These are phyloP conservation scores for Podospora pseudoanserina DNA, from an alignment of 495 filamentous ascomycete genomes.

Conservation along the genomic window DNA sequence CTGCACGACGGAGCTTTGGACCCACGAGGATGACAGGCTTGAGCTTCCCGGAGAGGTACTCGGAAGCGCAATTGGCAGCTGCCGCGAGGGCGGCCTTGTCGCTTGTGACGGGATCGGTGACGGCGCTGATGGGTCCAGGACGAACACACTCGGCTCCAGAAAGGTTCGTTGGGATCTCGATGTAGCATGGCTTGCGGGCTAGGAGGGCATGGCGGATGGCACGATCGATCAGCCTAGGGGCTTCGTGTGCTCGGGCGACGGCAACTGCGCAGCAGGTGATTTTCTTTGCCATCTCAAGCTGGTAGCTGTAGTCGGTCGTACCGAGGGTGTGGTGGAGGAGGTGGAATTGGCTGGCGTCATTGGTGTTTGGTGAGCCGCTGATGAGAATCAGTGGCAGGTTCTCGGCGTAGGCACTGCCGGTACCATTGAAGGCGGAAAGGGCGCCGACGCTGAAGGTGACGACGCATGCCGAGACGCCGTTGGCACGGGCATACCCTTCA, in stretches of 20 bases:
- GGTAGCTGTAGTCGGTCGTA: constrained; percentile 76
- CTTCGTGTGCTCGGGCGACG: constrained; percentile 63
- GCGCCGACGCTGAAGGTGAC: constrained; percentile 78
- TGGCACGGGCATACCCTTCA: constrained; percentile 71
- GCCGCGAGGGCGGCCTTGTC: constrained; percentile 22
- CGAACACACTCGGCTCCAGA: constrained; percentile 42
- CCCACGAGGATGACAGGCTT: constrained; percentile 28
- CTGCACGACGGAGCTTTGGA: constrained; percentile 22
- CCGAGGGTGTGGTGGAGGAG: constrained; percentile 89
- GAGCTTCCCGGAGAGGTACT: constrained; percentile 26
- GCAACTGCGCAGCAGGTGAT: constrained; percentile 60
- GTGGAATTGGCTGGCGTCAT: constrained; percentile 50
- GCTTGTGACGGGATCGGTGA: constrained; percentile 19
- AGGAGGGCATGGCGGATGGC: constrained; percentile 71
- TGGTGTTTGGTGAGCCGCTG: constrained; percentile 59
- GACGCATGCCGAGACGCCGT: constrained; percentile 63
- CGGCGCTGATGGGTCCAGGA: constrained; percentile 25
- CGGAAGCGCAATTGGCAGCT: constrained; percentile 17
- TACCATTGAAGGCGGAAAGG: constrained; percentile 64
- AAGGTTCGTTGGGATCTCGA: constrained; percentile 79
- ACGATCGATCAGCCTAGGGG: constrained; percentile 69
- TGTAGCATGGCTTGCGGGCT: constrained; percentile 69
- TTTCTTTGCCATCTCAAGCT: constrained; percentile 58
- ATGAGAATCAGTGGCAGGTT: constrained; percentile 73
- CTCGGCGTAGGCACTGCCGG: constrained; percentile 68